Evolutionary conservation across 192 early-diverging fungal genomes (phyloP).

Genomic region (Pilaira anomala): DNA sequence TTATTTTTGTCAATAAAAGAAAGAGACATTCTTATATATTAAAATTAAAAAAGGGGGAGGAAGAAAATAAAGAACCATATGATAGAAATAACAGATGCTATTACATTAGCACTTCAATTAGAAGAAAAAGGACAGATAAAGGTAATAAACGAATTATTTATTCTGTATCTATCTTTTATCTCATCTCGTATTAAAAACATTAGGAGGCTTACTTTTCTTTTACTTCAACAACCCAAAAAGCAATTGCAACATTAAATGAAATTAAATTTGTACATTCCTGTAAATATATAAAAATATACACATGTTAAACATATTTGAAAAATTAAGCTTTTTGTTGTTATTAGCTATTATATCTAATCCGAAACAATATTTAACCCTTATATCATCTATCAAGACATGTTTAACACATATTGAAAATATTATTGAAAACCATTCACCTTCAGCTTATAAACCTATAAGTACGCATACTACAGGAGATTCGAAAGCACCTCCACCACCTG

Average conservation of each 20-base stretch:
- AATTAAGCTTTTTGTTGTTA: not conserved
- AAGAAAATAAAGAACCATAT: not conserved
- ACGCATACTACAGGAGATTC: slow-evolving; percentile 21
- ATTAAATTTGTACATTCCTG: slow-evolving; percentile 59
- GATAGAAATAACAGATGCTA: slow-evolving; percentile 24
- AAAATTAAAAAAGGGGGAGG: not conserved
- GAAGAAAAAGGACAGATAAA: slow-evolving; percentile 33
- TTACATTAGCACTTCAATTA: slow-evolving; percentile 20
- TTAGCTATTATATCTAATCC: slow-evolving; percentile 32
- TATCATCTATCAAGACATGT: slow-evolving; percentile 27
- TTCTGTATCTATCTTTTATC: not conserved
- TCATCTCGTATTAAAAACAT: not conserved
- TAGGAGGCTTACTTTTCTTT: slow-evolving; percentile 59
- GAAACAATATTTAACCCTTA: slow-evolving; percentile 19
- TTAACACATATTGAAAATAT: slow-evolving; percentile 29
- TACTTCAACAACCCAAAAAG: slow-evolving; percentile 40
- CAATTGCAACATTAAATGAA: slow-evolving; percentile 43
- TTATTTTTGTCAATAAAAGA: no score
- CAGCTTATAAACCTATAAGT: slow-evolving; percentile 1
- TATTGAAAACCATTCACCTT: slow-evolving; percentile 24
- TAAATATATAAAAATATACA: slow-evolving; percentile 30
- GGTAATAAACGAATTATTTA: slow-evolving; percentile 19
- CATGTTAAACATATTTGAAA: not conserved
- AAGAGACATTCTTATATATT: not conserved
- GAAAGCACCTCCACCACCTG: slow-evolving; percentile 31